phyloP scores from a whole-genome alignment of 148 eudicot species.

The Cornus suecica region DNA sequence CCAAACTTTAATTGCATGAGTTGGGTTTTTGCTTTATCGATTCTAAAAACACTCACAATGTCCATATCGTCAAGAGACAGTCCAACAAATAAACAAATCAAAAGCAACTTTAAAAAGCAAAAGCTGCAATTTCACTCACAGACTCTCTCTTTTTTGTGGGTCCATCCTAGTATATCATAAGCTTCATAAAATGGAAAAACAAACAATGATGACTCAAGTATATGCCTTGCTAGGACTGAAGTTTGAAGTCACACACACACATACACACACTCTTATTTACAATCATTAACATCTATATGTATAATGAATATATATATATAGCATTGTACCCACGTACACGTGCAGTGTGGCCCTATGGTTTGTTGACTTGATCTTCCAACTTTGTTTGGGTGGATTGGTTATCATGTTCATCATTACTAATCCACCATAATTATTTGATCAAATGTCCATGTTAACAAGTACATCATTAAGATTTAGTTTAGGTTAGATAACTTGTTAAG shows the following conservation, averaged over 20 bases:
- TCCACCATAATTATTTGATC: background rate
- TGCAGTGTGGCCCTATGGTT: slow-evolving; percentile 12
- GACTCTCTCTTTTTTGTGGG: background rate
- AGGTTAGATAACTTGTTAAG: no score
- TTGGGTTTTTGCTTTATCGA: background rate
- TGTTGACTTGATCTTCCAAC: slow-evolving; percentile 11
- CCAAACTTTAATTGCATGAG: background rate
- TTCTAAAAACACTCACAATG: background rate
- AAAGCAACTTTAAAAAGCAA: slow-evolving; percentile 33
- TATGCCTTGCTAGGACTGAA: background rate
- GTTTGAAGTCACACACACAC: background rate
- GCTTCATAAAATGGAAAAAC: background rate
- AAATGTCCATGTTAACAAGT: background rate
- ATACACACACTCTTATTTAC: background rate
- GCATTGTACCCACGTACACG: slow-evolving; percentile 13
- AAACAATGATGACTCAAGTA: background rate
- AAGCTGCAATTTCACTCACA: slow-evolving; percentile 25
- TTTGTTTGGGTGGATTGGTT: background rate
- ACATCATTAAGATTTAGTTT: background rate
- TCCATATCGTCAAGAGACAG: slow-evolving; percentile 16
- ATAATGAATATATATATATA: no score
- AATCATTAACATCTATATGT: background rate
- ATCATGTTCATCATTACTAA: slow-evolving; percentile 4
- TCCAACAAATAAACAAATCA: slow-evolving; percentile 24
- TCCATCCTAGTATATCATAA: background rate